Evolutionary conservation across 495 filamentous ascomycete genomes (phyloP).

Genomic region (Penicillium nucicola): DNA sequence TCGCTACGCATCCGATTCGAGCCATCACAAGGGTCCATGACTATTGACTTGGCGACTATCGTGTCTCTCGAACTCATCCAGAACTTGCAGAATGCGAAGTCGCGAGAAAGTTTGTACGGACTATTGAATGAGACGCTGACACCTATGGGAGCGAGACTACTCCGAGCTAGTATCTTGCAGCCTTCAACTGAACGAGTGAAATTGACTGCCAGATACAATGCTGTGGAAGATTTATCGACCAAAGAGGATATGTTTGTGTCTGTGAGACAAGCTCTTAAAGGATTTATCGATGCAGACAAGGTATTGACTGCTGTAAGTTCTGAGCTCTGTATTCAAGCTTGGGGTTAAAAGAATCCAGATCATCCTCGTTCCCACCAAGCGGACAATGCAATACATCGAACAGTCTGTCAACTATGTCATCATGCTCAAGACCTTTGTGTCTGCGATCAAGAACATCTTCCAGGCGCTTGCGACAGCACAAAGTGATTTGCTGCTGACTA

Average conservation of each 20-base stretch:
- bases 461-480: slow-evolving; percentile 64
- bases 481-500: slow-evolving; percentile 61
- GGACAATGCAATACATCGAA: slow-evolving; percentile 63
- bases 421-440: slow-evolving; percentile 78
- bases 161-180: slow-evolving; percentile 81
- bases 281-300: slow-evolving; percentile 56
- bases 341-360: slow-evolving; percentile 47
- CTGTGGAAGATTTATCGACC: slow-evolving; percentile 75
- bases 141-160: slow-evolving; percentile 79
- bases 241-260: slow-evolving; percentile 87
- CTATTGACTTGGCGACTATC: slow-evolving; percentile 85
- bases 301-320: slow-evolving; percentile 29
- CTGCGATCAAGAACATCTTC: slow-evolving; percentile 61
- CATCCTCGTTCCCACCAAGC: slow-evolving; percentile 63
- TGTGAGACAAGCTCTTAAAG: slow-evolving; percentile 69
- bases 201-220: slow-evolving; percentile 68
- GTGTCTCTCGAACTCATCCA: slow-evolving; percentile 85
- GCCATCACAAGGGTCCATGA: slow-evolving; percentile 90
- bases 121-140: slow-evolving; percentile 81
- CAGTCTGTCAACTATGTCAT: slow-evolving; percentile 84
- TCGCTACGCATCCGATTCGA: slow-evolving; percentile 83
- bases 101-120: slow-evolving; percentile 75
- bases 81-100: slow-evolving; percentile 73
- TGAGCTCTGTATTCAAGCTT: neutral
- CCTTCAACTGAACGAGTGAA: slow-evolving; percentile 71